A percentile compares a stretch with the other conserved stretches of the same genome.
Evolutionary conservation across 495 filamentous ascomycete genomes (phyloP).

Genomic region (Penicillium salamii): DNA sequence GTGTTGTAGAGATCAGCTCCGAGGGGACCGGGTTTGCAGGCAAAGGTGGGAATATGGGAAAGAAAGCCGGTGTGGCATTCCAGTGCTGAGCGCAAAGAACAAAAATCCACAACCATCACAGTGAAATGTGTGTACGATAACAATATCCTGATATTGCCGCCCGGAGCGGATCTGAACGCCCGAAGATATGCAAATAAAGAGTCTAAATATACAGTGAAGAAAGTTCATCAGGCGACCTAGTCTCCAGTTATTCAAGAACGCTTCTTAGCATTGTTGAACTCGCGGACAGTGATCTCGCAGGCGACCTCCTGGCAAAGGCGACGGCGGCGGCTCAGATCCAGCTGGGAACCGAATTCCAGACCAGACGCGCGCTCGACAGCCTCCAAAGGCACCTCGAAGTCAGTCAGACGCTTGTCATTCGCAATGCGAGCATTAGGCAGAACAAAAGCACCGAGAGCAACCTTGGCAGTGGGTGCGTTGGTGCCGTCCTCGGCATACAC

Average conservation of each 20-base stretch:
- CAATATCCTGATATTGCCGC: constrained; percentile 11
- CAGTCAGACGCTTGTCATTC: constrained; percentile 76
- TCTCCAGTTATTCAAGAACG: neutral
- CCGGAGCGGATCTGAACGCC: constrained; percentile 19
- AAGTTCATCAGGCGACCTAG: too few relatives aligned
- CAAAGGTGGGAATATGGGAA: constrained; percentile 76
- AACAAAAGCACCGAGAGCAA: constrained; percentile 91
- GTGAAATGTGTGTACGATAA: constrained; percentile 1
- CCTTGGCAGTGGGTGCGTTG: constrained; percentile 56
- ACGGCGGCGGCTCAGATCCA: constrained; percentile 70
- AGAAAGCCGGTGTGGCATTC: constrained; percentile 78
- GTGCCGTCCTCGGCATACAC: constrained; percentile 87
- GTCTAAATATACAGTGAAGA: constrained; percentile 24
- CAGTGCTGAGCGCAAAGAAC: constrained; percentile 58
- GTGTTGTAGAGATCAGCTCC: constrained; percentile 77
- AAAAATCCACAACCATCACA: neutral
- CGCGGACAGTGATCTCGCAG: constrained; percentile 76
- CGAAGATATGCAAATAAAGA: constrained; percentile 23
- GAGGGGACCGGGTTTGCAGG: constrained; percentile 95
- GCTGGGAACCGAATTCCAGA: constrained; percentile 79
- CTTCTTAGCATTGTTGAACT: constrained; percentile 56
- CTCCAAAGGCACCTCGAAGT: constrained; percentile 94
- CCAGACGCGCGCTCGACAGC: constrained; percentile 88
- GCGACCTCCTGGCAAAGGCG: constrained; percentile 80
- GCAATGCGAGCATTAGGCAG: constrained; percentile 88